Evolutionary conservation across 179 eudicot species (phyloP), one percentile per base, ranked within the genome.

Genomic region (Sideroxylon spinosum): DNA sequence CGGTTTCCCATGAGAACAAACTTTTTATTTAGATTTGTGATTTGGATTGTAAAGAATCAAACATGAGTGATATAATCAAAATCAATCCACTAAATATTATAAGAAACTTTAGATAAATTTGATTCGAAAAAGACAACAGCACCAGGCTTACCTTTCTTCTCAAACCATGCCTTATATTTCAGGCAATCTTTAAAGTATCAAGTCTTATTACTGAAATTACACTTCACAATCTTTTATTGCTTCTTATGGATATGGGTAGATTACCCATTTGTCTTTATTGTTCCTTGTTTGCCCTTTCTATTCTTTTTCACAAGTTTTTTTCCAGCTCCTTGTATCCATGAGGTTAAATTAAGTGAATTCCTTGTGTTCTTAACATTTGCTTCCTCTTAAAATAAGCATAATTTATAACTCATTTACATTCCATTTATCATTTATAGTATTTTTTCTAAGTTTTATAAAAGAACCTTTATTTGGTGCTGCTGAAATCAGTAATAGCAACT

Each of bases 371-470:
- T 74, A 12, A 74, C 32, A 1, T 75, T 74, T 50, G 26, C 37
- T 32, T 74, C 71, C 74, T 78, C 4, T 80, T n/a, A n/a, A 55
- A 73, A 68, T 28, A 7, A 79, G 69, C 78, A 73, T 73, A 32
- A 61, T 73, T 8, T 28, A 19, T n/a, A 74, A 55, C 55, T 73
- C 74, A 65, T 52, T 73, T 10, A 68, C 25, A 37, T 77, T 77
- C 56, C 64, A 68, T 25, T 79, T 73, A 37, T 79, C 67, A 28
- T 77, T 76, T 4, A 77, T 28, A 53, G 74, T 71, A 52, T 67
- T 78, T n/a, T n/a, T 29, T 3, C 3, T 3, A 29, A 29, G 37
- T 29, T 3, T 29, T 29, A 29, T 29, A 1, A 29, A 29, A 29
- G 37, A 3, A 29, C 37, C 37, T 29, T 29, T 29, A 3, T 29